These are phyloP conservation scores for Cutaneotrichosporon dermatis DNA, from an alignment of 1,284 basidiomycete species.

Conservation along the genomic window DNA sequence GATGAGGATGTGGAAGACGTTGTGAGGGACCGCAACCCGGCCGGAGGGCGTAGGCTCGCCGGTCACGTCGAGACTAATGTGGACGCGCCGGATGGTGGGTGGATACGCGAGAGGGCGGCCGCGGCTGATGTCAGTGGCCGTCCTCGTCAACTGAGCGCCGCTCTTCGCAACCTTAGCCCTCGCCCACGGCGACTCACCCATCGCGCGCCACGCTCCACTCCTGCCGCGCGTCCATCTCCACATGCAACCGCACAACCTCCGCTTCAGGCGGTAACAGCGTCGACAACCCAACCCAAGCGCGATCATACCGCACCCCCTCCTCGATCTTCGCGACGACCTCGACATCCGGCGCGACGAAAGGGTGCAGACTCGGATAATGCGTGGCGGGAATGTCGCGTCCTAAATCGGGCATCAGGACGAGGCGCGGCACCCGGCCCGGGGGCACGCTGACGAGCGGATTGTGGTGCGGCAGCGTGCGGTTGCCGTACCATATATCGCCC, in stretches of 20 bases:
- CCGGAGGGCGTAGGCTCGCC: no score
- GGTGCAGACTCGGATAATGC: background rate
- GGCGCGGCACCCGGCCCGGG: background rate
- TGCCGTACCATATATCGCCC: background rate
- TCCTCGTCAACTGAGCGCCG: no score
- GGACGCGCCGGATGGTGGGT: background rate
- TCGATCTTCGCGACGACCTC: background rate
- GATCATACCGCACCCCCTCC: background rate
- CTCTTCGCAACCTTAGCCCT: no score
- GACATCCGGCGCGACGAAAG: background rate
- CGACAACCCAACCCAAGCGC: background rate
- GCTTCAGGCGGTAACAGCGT: background rate
- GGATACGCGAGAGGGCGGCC: background rate
- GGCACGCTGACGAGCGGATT: background rate
- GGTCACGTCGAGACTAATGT: background rate
- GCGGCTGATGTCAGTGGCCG: background rate
- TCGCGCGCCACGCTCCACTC: background rate
- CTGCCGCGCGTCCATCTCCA: background rate
- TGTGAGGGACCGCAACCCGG: no score
- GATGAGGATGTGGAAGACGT: background rate
- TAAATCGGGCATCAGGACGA: background rate
- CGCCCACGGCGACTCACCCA: no score
- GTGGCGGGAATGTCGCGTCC: background rate
- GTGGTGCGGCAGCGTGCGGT: background rate
- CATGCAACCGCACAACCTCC: background rate